phyloP scores from a whole-genome alignment of 345 rosid genomes.

The Linum trigynum region DNA sequence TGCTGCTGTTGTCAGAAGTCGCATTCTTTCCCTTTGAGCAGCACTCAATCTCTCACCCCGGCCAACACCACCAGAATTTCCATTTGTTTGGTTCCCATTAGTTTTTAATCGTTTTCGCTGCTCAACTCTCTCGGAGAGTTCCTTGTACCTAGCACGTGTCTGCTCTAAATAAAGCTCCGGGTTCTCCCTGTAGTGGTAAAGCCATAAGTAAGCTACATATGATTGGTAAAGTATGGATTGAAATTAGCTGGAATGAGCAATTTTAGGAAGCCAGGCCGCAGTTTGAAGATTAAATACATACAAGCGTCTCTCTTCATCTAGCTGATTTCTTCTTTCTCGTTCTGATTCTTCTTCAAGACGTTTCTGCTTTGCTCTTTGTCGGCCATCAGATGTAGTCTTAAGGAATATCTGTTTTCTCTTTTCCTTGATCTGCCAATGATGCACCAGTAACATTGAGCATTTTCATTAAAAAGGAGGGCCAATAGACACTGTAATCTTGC shows the following conservation, averaged over 20 bases:
- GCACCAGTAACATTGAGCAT: constrained; percentile 1
- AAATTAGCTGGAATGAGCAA: background rate
- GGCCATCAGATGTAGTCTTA: constrained; percentile 77
- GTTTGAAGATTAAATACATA: constrained; percentile 31
- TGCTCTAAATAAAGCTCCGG: constrained; percentile 77
- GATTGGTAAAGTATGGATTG: constrained; percentile 9
- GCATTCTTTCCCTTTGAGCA: constrained; percentile 94
- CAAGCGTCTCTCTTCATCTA: constrained; percentile 81
- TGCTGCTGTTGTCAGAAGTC: constrained; percentile 88
- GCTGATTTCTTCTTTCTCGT: constrained; percentile 65
- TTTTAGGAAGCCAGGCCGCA: background rate
- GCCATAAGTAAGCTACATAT: background rate
- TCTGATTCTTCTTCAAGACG: constrained; percentile 71
- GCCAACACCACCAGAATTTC: constrained; percentile 76
- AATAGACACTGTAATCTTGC: too few relatives aligned
- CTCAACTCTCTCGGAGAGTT: constrained; percentile 67
- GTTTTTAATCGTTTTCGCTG: constrained; percentile 79
- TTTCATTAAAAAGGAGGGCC: background rate
- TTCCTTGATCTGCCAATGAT: constrained; percentile 60
- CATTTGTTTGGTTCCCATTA: constrained; percentile 64
- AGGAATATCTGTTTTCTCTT: constrained; percentile 77
- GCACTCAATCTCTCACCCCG: constrained; percentile 95
- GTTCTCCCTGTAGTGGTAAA: constrained; percentile 49
- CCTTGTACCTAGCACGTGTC: constrained; percentile 61
- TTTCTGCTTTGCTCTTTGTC: constrained; percentile 86